Percentiles rank a stretch among this genome's conserved stretches.
phyloP scores from a whole-genome alignment of 441 rosid species.

The Manihot esculenta region DNA sequence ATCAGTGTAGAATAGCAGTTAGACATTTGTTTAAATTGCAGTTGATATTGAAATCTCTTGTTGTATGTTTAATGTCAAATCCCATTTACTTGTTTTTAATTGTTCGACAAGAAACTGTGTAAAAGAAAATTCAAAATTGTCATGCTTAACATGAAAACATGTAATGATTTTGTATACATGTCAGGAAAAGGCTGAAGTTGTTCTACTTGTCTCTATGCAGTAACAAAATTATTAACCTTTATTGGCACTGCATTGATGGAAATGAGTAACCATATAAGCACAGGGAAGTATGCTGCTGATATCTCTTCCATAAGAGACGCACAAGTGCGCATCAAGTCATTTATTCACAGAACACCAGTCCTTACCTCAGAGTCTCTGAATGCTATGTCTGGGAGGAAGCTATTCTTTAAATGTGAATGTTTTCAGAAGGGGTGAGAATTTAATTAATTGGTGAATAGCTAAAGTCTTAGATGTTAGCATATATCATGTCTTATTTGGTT shows the following conservation, averaged over 20 bases:
- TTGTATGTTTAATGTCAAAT: background rate
- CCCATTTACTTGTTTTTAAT: background rate
- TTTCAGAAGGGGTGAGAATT: conserved; percentile 81
- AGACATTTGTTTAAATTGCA: too few relatives aligned
- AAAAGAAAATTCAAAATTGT: background rate
- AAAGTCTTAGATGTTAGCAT: background rate
- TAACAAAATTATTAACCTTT: background rate
- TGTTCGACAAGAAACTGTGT: background rate
- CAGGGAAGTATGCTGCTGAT: conserved; percentile 70
- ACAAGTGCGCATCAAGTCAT: conserved; percentile 45
- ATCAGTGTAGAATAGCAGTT: background rate
- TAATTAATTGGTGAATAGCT: conserved; percentile 11
- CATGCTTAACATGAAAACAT: background rate
- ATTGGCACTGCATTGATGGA: conserved; percentile 31
- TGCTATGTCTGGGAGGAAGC: conserved; percentile 48
- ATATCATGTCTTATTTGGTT: background rate
- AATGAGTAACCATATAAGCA: conserved; percentile 14
- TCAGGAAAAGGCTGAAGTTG: background rate
- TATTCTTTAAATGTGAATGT: conserved; percentile 84
- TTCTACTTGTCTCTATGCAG: background rate
- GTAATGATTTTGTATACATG: background rate
- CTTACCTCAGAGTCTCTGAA: conserved; percentile 65
- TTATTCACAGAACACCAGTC: conserved; percentile 66
- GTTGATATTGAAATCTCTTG: too few relatives aligned
- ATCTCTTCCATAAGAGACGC: conserved; percentile 69